Base-by-base conservation (phyloP, 441 rosid genomes). In the Breynia disticha region DNA sequence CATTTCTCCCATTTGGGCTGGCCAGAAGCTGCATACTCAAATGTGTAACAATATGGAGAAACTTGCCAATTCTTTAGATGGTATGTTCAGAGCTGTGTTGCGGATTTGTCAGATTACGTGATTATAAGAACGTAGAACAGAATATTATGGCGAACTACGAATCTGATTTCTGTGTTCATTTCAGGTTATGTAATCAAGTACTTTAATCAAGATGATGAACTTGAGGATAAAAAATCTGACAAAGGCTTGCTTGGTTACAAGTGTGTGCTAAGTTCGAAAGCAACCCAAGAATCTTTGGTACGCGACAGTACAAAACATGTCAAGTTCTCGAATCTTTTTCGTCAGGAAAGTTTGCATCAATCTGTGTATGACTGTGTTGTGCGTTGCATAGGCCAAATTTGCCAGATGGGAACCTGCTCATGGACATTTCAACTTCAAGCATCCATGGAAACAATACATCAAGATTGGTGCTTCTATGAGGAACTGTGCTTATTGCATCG, bases 1-100 rank as follows among this genome's bases (percentile, higher is more conserved):
- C n/a, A 54, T 87, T 21, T 88, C 71, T 24, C 98, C 98, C n/a
- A 89, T 86, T 10, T 91, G 98, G 97, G 87, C 98, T 32, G 98
- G 98, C 16, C 56, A 73, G 62, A 94, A 88, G 51, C 86, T 91
- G 32, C 83, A 84, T 28, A 61, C 51, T 55, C 77, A 76, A 7
- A 61, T 77, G 24, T 69, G 70, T 46, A 63, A 56, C 60, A 83
- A 86, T 75, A 62, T 81, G 47, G 86, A 76, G 19, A 76, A 81
- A 48, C 83, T 87, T 47, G 90, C 80, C 19, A 54, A 67, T 56
- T 87, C 82, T 75, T 64, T 90, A 43, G 83, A 81, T 71, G 88
- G 97, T 86, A 67, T 55, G 67, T 55, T 5, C 41, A 35, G 7
- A n/a, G 19, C 11, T 9, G 9, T 15, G 39, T 32, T 41, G n/a